Evolutionary conservation across 495 filamentous ascomycete genomes (phyloP).

Genomic region (Talaromyces thailandensis): DNA sequence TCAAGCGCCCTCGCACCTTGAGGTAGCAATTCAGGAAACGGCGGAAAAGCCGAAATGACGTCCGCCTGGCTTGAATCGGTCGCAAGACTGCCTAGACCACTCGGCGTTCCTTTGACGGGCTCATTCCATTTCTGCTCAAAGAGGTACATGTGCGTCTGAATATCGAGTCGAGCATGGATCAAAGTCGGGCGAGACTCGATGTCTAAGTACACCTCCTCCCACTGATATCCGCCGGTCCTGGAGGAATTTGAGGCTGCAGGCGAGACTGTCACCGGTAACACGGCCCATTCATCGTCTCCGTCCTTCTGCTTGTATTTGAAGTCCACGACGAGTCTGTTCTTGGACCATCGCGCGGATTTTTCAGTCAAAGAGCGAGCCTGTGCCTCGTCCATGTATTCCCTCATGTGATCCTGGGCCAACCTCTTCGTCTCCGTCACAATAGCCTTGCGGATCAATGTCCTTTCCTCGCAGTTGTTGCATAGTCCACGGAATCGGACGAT

Average conservation of each 20-base stretch:
- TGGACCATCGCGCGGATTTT: not conserved
- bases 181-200: not conserved
- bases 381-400: not conserved
- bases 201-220: not conserved
- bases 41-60: not conserved
- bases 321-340: not conserved
- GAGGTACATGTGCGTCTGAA: not conserved
- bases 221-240: not conserved
- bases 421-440: not conserved
- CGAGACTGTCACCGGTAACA: not conserved
- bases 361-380: not conserved
- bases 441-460: not conserved
- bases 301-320: not conserved
- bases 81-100: not conserved
- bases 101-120: not conserved
- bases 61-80: not conserved
- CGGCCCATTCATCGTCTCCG: not conserved
- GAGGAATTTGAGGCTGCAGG: not conserved
- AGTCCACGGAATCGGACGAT: not conserved
- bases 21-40: not conserved
- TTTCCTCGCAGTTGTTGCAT: conserved; percentile 4
- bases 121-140: conserved; percentile 2
- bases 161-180: not conserved
- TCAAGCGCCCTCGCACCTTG: not conserved
- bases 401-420: not conserved